phyloP scores from a whole-genome alignment of 352 stramenopile genomes.

The Thraustochytrium sp. region DNA sequence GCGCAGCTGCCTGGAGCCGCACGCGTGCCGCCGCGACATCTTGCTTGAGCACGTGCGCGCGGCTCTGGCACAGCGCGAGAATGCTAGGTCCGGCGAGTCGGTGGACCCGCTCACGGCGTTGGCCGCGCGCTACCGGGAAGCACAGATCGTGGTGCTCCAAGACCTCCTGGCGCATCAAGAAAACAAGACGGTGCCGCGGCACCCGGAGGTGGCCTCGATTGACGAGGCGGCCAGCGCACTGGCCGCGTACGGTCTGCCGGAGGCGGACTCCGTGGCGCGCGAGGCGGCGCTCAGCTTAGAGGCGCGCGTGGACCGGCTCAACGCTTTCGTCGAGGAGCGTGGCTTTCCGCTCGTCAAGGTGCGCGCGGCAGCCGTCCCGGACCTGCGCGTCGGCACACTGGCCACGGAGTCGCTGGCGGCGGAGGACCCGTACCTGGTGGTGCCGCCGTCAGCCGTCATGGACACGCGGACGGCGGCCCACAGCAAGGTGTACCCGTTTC shows the following conservation, averaged over 20 bases:
- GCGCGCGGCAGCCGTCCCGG: slow-evolving; percentile 55
- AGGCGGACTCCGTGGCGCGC: background rate
- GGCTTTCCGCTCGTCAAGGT: slow-evolving; percentile 59
- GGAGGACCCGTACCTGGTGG: slow-evolving; percentile 69
- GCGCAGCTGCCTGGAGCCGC: background rate
- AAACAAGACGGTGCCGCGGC: background rate
- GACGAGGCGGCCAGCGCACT: too few relatives aligned
- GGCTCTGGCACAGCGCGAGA: too few relatives aligned
- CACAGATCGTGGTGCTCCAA: background rate
- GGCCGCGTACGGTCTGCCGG: background rate
- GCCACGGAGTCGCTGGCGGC: slow-evolving; percentile 56
- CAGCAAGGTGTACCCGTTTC: slow-evolving; percentile 55
- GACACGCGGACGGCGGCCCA: slow-evolving; percentile 58
- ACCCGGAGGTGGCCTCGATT: background rate
- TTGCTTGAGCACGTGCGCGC: background rate
- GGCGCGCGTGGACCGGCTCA: slow-evolving; percentile 49
- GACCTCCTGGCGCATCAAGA: background rate
- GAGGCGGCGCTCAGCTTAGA: background rate
- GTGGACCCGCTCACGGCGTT: background rate
- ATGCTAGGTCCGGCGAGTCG: background rate
- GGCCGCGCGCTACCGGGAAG: background rate
- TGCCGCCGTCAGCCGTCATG: slow-evolving; percentile 67
- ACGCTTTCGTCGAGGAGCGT: slow-evolving; percentile 55
- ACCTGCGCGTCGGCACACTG: slow-evolving; percentile 64
- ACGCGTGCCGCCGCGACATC: background rate